phyloP scores from a whole-genome alignment of 2,329 filamentous ascomycete species.

The Colletotrichum lindemuthianum region DNA sequence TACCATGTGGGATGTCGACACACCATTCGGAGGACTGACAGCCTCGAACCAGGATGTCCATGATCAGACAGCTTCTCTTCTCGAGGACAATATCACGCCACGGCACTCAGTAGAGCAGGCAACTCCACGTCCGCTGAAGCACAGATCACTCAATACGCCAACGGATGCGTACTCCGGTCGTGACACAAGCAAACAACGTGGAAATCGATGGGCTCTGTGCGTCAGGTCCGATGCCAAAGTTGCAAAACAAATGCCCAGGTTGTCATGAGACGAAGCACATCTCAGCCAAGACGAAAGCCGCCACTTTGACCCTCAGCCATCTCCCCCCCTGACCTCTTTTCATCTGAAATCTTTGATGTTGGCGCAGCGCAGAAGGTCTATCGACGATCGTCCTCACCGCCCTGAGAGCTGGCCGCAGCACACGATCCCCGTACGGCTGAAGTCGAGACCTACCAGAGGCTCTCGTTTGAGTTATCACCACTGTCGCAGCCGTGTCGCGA shows the following conservation, averaged over 20 bases:
- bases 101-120: conserved; percentile 1
- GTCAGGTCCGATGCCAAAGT: no score
- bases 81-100: conserved; percentile 1
- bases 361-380: no score
- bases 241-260: no score
- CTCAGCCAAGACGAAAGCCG: no score
- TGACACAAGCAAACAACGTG: no score
- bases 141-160: not conserved
- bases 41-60: conserved; percentile 2
- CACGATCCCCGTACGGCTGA: not conserved
- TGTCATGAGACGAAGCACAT: no score
- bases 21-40: not conserved
- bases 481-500: conserved; percentile 35
- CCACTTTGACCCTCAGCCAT: no score
- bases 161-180: no score
- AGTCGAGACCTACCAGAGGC: not conserved
- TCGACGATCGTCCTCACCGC: not conserved
- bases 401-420: not conserved
- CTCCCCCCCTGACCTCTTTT: no score
- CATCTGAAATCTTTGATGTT: no score
- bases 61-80: not conserved
- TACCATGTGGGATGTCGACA: conserved; percentile 10
- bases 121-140: conserved; percentile 8
- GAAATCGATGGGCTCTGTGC: no score
- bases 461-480: conserved; percentile 27